A percentile compares a stretch with the other conserved stretches of the same genome.
These are phyloP conservation scores for Vitis hybrid DNA, from an alignment of 177 flowering plant species.

Conservation along the genomic window DNA sequence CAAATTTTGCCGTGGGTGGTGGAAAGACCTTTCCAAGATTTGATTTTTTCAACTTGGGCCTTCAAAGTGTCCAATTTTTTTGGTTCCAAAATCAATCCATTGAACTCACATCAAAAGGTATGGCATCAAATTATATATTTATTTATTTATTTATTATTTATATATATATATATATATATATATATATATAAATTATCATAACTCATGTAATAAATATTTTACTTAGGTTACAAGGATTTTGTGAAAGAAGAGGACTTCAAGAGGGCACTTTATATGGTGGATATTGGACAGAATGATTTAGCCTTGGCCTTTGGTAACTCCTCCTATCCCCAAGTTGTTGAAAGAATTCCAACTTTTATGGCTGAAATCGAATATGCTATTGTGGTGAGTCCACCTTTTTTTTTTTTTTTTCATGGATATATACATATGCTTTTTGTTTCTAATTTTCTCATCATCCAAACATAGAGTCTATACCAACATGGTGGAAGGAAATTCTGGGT, in stretches of 20 bases:
- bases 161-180: too few species aligned
- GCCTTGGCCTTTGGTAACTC: slow-evolving; percentile 26
- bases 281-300: slow-evolving; percentile 70
- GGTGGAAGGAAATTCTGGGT: slow-evolving; percentile 66
- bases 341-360: slow-evolving; percentile 47
- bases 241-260: slow-evolving; percentile 36
- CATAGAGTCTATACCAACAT: slow-evolving; percentile 37
- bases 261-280: slow-evolving; percentile 55
- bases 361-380: slow-evolving; percentile 47
- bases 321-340: slow-evolving; percentile 29
- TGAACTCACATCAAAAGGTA: slow-evolving; percentile 35
- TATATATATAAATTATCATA: too few species aligned
- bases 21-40: slow-evolving; percentile 36
- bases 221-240: slow-evolving; percentile 34
- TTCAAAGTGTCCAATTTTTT: slow-evolving; percentile 52
- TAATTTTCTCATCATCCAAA: background rate
- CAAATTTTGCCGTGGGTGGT: slow-evolving; percentile 61
- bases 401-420: too few species aligned
- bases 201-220: too few species aligned
- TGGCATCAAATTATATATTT: too few species aligned
- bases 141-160: too few species aligned
- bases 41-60: slow-evolving; percentile 31
- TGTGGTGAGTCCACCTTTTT: slow-evolving; percentile 27
- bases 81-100: slow-evolving; percentile 41
- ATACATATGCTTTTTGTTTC: too few species aligned